Conservation (phyloP, 805 yeast species). For the Candida sonorensis region DNA sequence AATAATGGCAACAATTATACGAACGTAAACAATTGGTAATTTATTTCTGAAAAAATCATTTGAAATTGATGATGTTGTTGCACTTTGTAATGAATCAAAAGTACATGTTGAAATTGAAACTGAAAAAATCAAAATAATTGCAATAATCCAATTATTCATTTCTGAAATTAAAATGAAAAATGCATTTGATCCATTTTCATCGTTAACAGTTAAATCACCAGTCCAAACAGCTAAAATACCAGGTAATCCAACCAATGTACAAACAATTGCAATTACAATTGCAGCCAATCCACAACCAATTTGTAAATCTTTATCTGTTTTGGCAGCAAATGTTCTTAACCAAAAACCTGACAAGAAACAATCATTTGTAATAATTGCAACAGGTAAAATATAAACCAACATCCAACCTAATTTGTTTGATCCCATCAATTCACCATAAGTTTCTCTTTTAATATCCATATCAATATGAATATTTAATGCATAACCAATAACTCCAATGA, state of each 20-base stretch:
- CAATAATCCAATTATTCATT: slow-evolving; percentile 83
- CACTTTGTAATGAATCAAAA: slow-evolving; percentile 83
- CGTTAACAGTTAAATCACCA: slow-evolving; percentile 49
- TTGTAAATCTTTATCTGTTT: slow-evolving; percentile 63
- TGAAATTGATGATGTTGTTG: slow-evolving; percentile 80
- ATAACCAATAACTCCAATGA: slow-evolving; percentile 73
- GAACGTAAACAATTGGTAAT: slow-evolving; percentile 55
- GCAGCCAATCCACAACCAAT: slow-evolving; percentile 76
- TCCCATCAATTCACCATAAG: slow-evolving; percentile 56
- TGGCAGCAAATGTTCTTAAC: slow-evolving; percentile 90
- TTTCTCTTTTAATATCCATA: slow-evolving; percentile 52
- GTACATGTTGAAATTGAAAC: slow-evolving; percentile 79
- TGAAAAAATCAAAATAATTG: slow-evolving; percentile 70
- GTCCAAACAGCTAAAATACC: slow-evolving; percentile 93
- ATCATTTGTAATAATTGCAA: slow-evolving; percentile 87
- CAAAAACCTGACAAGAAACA: slow-evolving; percentile 89
- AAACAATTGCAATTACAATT: slow-evolving; percentile 52
- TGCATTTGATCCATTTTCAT: slow-evolving; percentile 56
- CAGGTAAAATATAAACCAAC: slow-evolving; percentile 71
- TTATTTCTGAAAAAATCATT: slow-evolving; percentile 86
- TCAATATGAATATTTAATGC: slow-evolving; percentile 63
- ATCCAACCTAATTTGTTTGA: slow-evolving; percentile 82
- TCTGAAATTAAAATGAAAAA: slow-evolving; percentile 63
- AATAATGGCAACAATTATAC: slow-evolving; percentile 63
- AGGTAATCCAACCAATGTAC: slow-evolving; percentile 70